Evolutionary conservation across 495 filamentous ascomycete genomes (phyloP).

Genomic region (Aspergillus hancockii): DNA sequence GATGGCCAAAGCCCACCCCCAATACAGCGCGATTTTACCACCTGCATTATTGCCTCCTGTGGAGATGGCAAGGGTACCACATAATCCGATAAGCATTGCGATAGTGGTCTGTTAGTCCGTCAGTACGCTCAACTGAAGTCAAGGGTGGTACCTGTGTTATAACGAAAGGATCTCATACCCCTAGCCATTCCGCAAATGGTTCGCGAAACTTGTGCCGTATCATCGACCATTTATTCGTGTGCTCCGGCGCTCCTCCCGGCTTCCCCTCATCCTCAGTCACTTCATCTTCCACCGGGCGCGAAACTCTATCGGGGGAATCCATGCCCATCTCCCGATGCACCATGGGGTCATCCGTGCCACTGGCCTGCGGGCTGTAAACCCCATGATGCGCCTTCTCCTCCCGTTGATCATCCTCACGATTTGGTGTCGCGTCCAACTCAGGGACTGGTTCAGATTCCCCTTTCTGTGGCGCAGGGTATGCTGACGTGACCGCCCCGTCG

Average conservation of each 20-base stretch:
- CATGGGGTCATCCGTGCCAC: not conserved
- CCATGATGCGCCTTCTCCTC: not conserved
- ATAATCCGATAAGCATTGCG: conserved; percentile 26
- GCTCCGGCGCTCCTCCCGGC: conserved; percentile 3
- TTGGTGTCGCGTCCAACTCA: conserved; percentile 1
- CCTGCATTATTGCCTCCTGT: conserved; percentile 16
- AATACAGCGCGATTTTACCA: conserved; percentile 8
- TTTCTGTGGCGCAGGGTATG: not conserved
- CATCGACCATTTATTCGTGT: conserved; percentile 27
- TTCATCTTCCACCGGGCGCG: not conserved
- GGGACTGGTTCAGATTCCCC: conserved; percentile 10
- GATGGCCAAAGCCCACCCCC: conserved; percentile 38
- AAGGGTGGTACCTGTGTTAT: too few species aligned
- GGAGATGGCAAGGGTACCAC: conserved; percentile 16
- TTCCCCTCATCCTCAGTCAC: not conserved
- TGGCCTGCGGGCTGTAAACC: not conserved
- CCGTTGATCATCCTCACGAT: not conserved
- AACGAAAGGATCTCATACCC: conserved; percentile 15
- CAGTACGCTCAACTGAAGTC: not conserved
- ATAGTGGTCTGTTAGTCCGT: conserved; percentile 19
- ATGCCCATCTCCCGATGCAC: not conserved
- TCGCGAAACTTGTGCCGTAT: conserved; percentile 21
- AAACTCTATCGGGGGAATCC: not conserved
- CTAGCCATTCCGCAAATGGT: conserved; percentile 30
- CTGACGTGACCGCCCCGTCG: conserved; percentile 9